phyloP scores from a whole-genome alignment of 108 stramenopile species.

The Stephanodiscus minutulus region DNA sequence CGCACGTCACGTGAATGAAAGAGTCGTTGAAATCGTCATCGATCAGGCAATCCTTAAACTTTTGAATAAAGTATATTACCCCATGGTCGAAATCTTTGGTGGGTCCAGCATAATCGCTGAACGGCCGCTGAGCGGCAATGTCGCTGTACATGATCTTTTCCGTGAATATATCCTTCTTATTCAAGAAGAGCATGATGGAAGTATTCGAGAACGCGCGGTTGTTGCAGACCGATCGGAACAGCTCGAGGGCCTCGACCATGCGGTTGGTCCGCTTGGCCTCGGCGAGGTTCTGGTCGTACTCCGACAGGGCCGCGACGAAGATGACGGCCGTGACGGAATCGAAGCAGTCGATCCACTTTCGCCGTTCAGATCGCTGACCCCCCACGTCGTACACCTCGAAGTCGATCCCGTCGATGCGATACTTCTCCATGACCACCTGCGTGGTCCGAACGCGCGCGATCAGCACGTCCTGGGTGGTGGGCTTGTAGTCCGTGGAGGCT shows the following conservation, averaged over 20 bases:
- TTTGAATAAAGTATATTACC: slow-evolving; percentile 91
- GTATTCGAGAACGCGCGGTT: slow-evolving; percentile 95
- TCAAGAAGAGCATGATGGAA: slow-evolving; percentile 89
- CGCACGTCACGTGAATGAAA: slow-evolving; percentile 97
- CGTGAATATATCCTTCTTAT: slow-evolving; percentile 98
- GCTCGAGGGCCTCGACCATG: slow-evolving; percentile 94
- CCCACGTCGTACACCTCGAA: slow-evolving; percentile 98
- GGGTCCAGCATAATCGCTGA: slow-evolving; percentile 84
- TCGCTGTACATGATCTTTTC: slow-evolving; percentile 92
- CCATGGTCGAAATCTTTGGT: slow-evolving; percentile 88
- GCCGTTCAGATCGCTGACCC: slow-evolving; percentile 86
- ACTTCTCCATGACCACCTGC: slow-evolving; percentile 91
- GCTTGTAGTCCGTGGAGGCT: slow-evolving; percentile 76
- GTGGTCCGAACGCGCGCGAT: slow-evolving; percentile 96
- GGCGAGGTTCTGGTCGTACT: slow-evolving; percentile 96
- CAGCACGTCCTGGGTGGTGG: slow-evolving; percentile 93
- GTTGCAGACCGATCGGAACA: slow-evolving; percentile 96
- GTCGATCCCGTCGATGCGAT: slow-evolving; percentile 85
- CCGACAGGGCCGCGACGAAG: slow-evolving; percentile 95
- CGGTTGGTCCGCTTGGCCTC: slow-evolving; percentile 96
- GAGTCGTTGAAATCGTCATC: slow-evolving; percentile 79
- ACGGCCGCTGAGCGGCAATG: slow-evolving; percentile 79
- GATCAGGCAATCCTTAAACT: slow-evolving; percentile 90
- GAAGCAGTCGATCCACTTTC: slow-evolving; percentile 95
- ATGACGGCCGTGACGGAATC: slow-evolving; percentile 98